Base-by-base conservation (phyloP, 345 rosid species). In the Dipteronia sinensis region DNA sequence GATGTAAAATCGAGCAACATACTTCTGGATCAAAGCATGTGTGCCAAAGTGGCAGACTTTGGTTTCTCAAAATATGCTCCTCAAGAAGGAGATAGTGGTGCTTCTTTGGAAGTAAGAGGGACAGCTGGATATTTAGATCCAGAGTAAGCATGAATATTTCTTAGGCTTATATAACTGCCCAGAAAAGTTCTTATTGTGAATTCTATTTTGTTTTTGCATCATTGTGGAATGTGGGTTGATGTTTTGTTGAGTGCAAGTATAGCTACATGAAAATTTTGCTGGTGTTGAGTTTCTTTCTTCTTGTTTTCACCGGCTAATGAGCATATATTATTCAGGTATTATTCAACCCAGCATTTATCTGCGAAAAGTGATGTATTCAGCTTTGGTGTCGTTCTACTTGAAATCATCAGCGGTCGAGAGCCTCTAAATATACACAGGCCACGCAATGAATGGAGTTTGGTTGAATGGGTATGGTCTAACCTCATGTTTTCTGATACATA, bases 1-100 rank as follows among this genome's bases (percentile, higher is more conserved):
- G 96, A 91, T 86, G 92, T 91, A 22, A 89, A 90, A 83, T 88
- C 93, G 23, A 90, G 93, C 84, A 91, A 91, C 84, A 90, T 91
- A 80, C 89, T 91, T 74, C 79, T 91, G 79, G 92, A 90, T 75
- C 85, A 91, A 9, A 88, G 87, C 86, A 88, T 91, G 96, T 82
- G 84, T 47, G 93, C 96, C 19, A 87, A 86, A 75, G 90, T 91
- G 13, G 92, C 91, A 65, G 96, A 91, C 80, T 91, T 90, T 38
- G 93, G 93, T 67, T 91, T 89, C 77, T 91, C 93, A 10, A 90
- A 91, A 76, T 89, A 90, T 82, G 92, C 93, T 71, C 92, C 92
- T 63, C 93, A 88, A 78, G 96, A 91, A 80, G 93, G 92, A 29
- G 96, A 91, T 17, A 88, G 90, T 17, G 86, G 90, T 38, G 88